Evolutionary conservation across 2,329 filamentous ascomycete species (phyloP), one percentile per base, ranked within the genome.

Genomic region (Stemphylium lycopersici): DNA sequence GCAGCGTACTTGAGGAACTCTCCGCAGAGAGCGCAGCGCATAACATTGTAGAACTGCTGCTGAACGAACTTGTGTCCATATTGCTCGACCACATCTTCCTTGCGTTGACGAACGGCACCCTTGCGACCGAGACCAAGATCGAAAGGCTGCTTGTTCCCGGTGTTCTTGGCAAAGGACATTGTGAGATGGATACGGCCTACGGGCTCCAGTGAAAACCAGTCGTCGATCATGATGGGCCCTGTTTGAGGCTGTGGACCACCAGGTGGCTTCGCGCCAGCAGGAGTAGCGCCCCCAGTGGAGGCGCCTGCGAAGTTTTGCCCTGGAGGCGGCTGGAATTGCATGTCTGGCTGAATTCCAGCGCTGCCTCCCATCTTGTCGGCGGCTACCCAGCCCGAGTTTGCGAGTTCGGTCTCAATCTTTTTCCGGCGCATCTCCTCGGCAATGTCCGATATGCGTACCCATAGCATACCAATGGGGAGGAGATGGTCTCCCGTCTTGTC

Each of bases 31-130:
- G 95, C 95, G 78, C 95, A 99, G 59, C 95, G 93, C 95, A 99
- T 99, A 72, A 99, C 97, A 83, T 98, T 99, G 87, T 98, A 99
- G 78, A 99, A 99, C 76, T 97, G 95, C 75, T 97, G 93, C 71
- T 95, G 90, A 51, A 98, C 89, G 72, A 99, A 99, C 79, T 98
- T 99, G 87, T 99, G 95, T 43, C 95, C 95, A 74, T 96, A 97
- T 82, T 97, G 96, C 79, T 99, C 95, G 79, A 97, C 91, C 4
- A 99, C 89, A 70, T 98, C 93, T 77, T 99, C 95, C 80, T 99
- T 99, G 71, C 91, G 91, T 78, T 99, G 93, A 64, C 95, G 91
- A 65, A 99, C 92, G 61, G 95, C 95, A 70, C 93, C 95, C 79
- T 97, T 96, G 73, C 95, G 90, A 61, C 91, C 91, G 61, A 99